Percentiles rank a stretch among this genome's conserved stretches.
phyloP scores from a whole-genome alignment of 164 flowering plant species.

The Kalanchoe fedtschenkoi region DNA sequence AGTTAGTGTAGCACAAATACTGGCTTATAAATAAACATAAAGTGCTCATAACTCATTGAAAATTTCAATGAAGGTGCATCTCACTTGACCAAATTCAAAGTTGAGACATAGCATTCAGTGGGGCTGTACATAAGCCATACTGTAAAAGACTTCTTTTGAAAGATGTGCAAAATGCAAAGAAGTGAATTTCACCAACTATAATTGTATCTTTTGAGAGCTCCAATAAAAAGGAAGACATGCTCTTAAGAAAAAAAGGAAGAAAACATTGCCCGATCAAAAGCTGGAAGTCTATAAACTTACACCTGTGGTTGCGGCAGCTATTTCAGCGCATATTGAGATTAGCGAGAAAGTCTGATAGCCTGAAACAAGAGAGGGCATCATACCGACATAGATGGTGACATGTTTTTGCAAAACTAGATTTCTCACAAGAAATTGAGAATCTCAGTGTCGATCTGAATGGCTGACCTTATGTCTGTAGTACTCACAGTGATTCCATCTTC shows the following conservation, averaged over 20 bases:
- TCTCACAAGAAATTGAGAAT: neutral
- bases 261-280: neutral
- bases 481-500: conserved; percentile 78
- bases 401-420: neutral
- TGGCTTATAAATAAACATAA: neutral
- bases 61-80: neutral
- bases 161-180: neutral
- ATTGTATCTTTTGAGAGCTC: neutral
- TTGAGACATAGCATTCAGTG: neutral
- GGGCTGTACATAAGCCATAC: neutral
- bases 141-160: too few species aligned
- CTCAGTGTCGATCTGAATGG: neutral
- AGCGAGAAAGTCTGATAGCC: neutral
- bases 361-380: neutral
- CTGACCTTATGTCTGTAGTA: conserved; percentile 74
- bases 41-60: neutral
- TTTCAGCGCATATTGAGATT: neutral
- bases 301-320: too few species aligned
- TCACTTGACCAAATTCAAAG: too few species aligned
- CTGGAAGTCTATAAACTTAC: neutral
- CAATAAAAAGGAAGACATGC: neutral
- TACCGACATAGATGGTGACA: neutral
- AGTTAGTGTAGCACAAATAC: neutral
- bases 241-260: too few species aligned
- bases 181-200: too few species aligned